Conservation (phyloP, 768 basidiomycete species). For the Terana coerulea region DNA sequence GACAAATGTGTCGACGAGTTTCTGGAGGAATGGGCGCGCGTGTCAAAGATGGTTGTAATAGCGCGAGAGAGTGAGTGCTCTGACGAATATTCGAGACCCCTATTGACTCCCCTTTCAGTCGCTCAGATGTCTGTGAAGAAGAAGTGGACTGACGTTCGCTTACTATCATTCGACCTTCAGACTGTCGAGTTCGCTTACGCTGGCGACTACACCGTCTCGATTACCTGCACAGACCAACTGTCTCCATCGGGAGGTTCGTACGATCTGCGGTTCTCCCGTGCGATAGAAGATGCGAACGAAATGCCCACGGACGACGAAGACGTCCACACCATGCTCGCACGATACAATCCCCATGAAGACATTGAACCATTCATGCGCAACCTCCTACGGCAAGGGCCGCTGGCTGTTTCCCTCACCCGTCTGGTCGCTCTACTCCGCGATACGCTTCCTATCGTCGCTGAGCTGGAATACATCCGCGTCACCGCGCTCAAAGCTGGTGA, state of each 20-base stretch:
- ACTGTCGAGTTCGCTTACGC: constrained; percentile 90
- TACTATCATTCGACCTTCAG: constrained; percentile 87
- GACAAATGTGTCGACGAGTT: constrained; percentile 89
- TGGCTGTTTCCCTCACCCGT: constrained; percentile 61
- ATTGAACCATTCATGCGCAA: constrained; percentile 73
- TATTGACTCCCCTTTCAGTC: constrained; percentile 40
- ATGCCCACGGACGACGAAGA: constrained; percentile 22
- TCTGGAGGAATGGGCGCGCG: constrained; percentile 87
- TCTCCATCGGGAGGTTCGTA: constrained; percentile 67
- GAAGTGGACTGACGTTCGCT: constrained; percentile 70
- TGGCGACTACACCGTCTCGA: constrained; percentile 68
- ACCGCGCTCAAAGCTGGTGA: constrained; percentile 26
- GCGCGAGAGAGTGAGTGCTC: constrained; percentile 72
- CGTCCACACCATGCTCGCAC: constrained; percentile 3
- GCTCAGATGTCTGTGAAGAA: constrained; percentile 77
- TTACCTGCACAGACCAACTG: constrained; percentile 75
- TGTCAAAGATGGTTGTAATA: constrained; percentile 92
- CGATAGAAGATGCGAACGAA: constrained; percentile 14
- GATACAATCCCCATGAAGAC: constrained; percentile 73
- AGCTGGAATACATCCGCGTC: constrained; percentile 54
- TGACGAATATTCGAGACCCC: background rate
- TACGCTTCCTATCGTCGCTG: constrained; percentile 73
- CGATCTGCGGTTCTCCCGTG: constrained; percentile 67
- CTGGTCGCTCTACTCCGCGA: constrained; percentile 68
- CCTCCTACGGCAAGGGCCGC: constrained; percentile 63